Evolutionary conservation across 1,139 yeast species (phyloP), one percentile per base, ranked within the genome.

Genomic region (Yamadazyma triangularis): DNA sequence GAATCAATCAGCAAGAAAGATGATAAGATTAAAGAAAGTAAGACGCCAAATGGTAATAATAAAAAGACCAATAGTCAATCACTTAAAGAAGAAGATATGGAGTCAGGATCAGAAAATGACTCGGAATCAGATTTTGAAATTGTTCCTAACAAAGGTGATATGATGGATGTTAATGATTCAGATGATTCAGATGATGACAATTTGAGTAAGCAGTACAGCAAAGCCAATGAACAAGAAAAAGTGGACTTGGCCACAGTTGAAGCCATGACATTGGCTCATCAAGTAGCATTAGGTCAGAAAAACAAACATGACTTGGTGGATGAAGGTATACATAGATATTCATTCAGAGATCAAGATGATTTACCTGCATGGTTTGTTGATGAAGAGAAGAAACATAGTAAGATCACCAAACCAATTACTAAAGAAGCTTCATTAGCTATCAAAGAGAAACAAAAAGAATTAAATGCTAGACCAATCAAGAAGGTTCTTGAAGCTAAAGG

Each of bases 211-310:
- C 32, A 30, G 21, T 50, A 51, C 33, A 41, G 48, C 13, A 58
- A 58, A 24, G 64, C 64, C 13, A 57, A 64, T 12, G 83, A 80
- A 46, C 64, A 74, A 39, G 70, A 74, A 39, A 81, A 75, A 39
- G 77, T 87, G 27, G 95, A 87, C 40, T 67, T 89, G 40, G 94
- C 93, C 15, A 88, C 96, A 2, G 95, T 85, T 1, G 95, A 88
- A 56, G 96, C 96, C 4, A 93, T 93, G 98, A 91, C 98, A 0
- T 67, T 91, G 49, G 98, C 98, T 0, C 99, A 93, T 53, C 89
- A 91, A 58, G 71, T 93, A 29, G 98, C 98, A 0, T 60, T 87
- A 21, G 96, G 96, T 3, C 88, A 85, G 48, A 84, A 71, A 63
- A 76, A 79, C 32, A 88, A 82, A 56, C 80, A 85, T 47, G 95